Percentiles rank a stretch among this genome's conserved stretches.
Conservation (phyloP, 2,329 filamentous ascomycete genomes). For the Penicillium aurantiogriseum region DNA sequence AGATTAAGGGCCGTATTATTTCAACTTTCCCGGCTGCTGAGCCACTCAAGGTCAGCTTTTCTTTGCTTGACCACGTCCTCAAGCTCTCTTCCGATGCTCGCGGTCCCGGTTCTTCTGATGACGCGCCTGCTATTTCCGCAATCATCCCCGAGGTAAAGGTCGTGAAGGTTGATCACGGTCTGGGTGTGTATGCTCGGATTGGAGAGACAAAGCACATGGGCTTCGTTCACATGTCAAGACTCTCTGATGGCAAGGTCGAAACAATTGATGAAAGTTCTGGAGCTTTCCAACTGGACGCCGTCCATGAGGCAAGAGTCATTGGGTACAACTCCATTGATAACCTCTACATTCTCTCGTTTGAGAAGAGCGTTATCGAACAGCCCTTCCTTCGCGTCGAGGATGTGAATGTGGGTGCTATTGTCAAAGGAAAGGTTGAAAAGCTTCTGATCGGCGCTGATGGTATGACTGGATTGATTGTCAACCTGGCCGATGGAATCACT, state of each 20-base stretch:
- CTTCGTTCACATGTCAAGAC: slow-evolving; percentile 90
- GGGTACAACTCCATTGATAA: slow-evolving; percentile 87
- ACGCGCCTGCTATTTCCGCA: slow-evolving; percentile 57
- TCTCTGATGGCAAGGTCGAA: slow-evolving; percentile 88
- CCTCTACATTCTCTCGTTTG: slow-evolving; percentile 78
- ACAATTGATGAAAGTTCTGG: slow-evolving; percentile 73
- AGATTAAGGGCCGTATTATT: slow-evolving; percentile 80
- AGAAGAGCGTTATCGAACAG: slow-evolving; percentile 79
- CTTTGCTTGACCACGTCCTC: slow-evolving; percentile 79
- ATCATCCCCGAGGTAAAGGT: slow-evolving; percentile 76
- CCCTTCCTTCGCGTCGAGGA: slow-evolving; percentile 90
- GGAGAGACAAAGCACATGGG: slow-evolving; percentile 66
- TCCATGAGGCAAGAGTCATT: slow-evolving; percentile 77
- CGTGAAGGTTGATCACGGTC: slow-evolving; percentile 71
- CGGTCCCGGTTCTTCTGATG: slow-evolving; percentile 45
- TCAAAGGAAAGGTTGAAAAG: slow-evolving; percentile 82
- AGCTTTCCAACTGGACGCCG: slow-evolving; percentile 72
- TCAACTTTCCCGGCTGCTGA: slow-evolving; percentile 81
- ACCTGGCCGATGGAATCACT: slow-evolving; percentile 79
- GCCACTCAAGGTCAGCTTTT: slow-evolving; percentile 80
- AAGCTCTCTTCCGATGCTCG: slow-evolving; percentile 51
- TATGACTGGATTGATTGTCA: slow-evolving; percentile 76
- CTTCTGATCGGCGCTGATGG: slow-evolving; percentile 76
- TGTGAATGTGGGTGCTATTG: slow-evolving; percentile 73
- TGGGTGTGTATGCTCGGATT: slow-evolving; percentile 78